These are phyloP conservation scores for Metarhizium robertsii DNA, from an alignment of 2,329 filamentous ascomycete species.

Conservation along the genomic window DNA sequence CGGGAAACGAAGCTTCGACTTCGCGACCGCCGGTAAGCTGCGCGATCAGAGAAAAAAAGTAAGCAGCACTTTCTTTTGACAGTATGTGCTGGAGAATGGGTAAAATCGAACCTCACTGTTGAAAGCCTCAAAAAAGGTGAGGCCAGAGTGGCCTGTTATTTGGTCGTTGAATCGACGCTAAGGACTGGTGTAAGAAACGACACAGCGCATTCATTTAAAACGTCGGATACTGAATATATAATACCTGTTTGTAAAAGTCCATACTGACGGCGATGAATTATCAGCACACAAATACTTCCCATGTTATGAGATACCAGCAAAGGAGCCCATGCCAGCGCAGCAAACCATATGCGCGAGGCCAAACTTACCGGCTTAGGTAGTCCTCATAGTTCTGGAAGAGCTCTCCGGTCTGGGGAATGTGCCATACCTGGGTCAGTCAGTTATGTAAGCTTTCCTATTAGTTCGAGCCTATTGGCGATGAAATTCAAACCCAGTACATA, in stretches of 20 bases:
- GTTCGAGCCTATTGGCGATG: not conserved
- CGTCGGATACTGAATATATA: not conserved
- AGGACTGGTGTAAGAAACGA: conserved; percentile 5
- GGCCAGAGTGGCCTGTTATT: conserved; percentile 83
- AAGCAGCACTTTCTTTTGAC: not conserved
- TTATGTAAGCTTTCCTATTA: not conserved
- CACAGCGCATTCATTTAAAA: not conserved
- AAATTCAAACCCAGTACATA: conserved; percentile 29
- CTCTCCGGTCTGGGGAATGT: conserved; percentile 83
- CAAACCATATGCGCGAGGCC: not conserved
- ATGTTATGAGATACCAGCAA: not conserved
- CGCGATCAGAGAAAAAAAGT: conserved; percentile 1
- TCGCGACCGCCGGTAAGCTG: conserved; percentile 74
- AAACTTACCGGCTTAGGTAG: conserved; percentile 68
- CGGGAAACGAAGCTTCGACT: conserved; percentile 86
- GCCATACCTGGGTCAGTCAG: conserved; percentile 61
- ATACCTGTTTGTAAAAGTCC: conserved; percentile 87
- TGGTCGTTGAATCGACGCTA: conserved; percentile 89
- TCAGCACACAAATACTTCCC: not conserved
- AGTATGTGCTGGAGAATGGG: not conserved
- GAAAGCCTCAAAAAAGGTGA: conserved; percentile 88
- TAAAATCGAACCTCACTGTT: conserved; percentile 66
- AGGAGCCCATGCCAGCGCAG: not conserved
- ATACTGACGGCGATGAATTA: conserved; percentile 42
- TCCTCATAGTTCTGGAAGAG: conserved; percentile 82